Evolutionary conservation across 345 rosid species (phyloP).

Genomic region (Leavenworthia alabamica): DNA sequence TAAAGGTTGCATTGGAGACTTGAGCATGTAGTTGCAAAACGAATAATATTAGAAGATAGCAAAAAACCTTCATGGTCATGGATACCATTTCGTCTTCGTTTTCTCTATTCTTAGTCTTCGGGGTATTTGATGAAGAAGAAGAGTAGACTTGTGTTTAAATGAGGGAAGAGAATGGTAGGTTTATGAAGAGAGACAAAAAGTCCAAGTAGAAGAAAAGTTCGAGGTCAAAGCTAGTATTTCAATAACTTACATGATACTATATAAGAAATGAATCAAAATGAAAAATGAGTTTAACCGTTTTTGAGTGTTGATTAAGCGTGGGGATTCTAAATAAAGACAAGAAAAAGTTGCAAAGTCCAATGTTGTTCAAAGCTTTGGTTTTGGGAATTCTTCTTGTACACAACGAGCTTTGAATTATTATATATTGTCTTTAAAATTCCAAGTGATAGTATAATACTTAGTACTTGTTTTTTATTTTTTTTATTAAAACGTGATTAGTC

Average conservation of each 20-base stretch:
- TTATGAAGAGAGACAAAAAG: conserved; percentile 25
- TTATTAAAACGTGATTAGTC: conserved; percentile 7
- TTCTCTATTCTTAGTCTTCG: neutral
- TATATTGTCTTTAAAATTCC: neutral
- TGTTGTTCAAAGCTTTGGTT: conserved; percentile 35
- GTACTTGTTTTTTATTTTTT: neutral
- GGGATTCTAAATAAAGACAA: conserved; percentile 22
- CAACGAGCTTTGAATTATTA: conserved; percentile 1
- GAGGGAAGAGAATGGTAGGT: neutral
- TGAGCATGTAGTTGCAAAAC: conserved; percentile 12
- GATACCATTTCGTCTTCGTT: conserved; percentile 20
- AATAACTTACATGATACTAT: neutral
- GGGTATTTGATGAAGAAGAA: neutral
- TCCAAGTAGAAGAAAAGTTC: conserved; percentile 26
- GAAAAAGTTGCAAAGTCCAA: conserved; percentile 10
- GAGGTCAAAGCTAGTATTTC: conserved; percentile 34
- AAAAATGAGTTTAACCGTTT: conserved; percentile 16
- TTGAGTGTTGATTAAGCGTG: conserved; percentile 11
- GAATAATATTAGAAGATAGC: conserved; percentile 19
- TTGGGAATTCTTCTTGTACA: conserved; percentile 6
- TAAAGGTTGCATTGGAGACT: conserved; percentile 18
- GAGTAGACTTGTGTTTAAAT: neutral
- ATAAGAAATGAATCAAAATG: neutral
- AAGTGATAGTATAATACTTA: neutral
- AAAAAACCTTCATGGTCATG: conserved; percentile 8